Evolutionary conservation across 139 green algal species (phyloP).

Genomic region (Edaphochlamys debaryana): DNA sequence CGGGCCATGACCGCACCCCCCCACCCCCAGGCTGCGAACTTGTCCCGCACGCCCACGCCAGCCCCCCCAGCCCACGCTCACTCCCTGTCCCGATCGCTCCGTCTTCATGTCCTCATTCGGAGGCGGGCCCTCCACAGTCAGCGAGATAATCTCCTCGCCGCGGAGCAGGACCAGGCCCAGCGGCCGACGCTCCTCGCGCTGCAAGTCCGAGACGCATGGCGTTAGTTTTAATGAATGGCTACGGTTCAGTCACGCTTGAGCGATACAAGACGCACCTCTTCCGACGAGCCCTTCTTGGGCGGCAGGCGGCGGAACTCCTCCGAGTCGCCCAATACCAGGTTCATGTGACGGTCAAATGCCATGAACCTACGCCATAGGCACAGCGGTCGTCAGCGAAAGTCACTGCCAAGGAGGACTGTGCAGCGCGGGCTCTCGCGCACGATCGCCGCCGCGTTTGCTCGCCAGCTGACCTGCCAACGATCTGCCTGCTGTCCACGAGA

Average conservation of each 20-base stretch:
- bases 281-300: constrained; percentile 90
- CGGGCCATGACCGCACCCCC: no score
- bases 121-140: constrained; percentile 96
- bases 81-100: constrained; percentile 59
- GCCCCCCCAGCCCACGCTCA: not conserved
- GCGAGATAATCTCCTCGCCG: constrained; percentile 94
- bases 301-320: constrained; percentile 97
- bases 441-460: no score
- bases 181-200: constrained; percentile 91
- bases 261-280: no score
- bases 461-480: constrained; percentile 93
- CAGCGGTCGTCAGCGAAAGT: no score
- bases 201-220: constrained; percentile 7
- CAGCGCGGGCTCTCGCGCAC: no score
- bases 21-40: no score
- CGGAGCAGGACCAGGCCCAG: constrained; percentile 95
- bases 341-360: constrained; percentile 99
- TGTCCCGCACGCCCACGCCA: not conserved
- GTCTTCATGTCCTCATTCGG: constrained; percentile 77
- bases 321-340: constrained; percentile 96
- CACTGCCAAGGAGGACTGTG: no score
- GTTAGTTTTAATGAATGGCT: no score
- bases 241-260: no score
- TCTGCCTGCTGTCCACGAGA: constrained; percentile 87
- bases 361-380: constrained; percentile 98